Evolutionary conservation across 371 early-diverging fungal species (phyloP).

Genomic region (Chytridium lagenaria): DNA sequence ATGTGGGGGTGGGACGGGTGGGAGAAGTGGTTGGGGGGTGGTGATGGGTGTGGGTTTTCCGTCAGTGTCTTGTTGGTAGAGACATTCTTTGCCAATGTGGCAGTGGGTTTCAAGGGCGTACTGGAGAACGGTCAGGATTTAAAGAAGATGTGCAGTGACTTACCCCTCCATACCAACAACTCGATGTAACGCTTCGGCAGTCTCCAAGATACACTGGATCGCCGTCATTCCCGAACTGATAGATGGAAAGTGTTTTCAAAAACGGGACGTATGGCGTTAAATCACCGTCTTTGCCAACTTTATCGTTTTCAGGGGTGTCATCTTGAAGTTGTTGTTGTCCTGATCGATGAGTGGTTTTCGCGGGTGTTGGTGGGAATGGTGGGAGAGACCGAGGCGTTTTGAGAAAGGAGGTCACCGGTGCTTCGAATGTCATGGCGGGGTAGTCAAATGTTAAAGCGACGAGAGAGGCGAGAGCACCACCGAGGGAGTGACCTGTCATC

Average conservation of each 20-base stretch:
- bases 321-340: too few species aligned
- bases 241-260: conserved; percentile 71
- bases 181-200: conserved; percentile 77
- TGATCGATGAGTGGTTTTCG: too few species aligned
- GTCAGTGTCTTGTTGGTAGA: conserved; percentile 32
- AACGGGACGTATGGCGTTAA: conserved; percentile 23
- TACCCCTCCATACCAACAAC: conserved; percentile 81
- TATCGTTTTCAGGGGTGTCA: too few species aligned
- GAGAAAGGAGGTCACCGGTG: conserved; percentile 83
- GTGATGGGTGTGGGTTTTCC: conserved; percentile 6
- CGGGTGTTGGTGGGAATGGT: conserved; percentile 39
- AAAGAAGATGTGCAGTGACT: background rate
- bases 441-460: conserved; percentile 84
- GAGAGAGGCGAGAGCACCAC: conserved; percentile 82
- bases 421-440: conserved; percentile 86
- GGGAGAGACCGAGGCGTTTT: conserved; percentile 75
- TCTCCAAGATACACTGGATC: conserved; percentile 94
- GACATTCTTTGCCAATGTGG: conserved; percentile 53
- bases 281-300: background rate
- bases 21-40: too few species aligned
- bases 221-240: conserved; percentile 89
- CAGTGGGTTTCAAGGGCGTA: conserved; percentile 83
- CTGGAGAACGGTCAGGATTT: background rate
- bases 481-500: conserved; percentile 93
- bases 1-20: background rate